Base-by-base conservation (phyloP, 1,139 yeast species). In the Protomyces macrosporus region DNA sequence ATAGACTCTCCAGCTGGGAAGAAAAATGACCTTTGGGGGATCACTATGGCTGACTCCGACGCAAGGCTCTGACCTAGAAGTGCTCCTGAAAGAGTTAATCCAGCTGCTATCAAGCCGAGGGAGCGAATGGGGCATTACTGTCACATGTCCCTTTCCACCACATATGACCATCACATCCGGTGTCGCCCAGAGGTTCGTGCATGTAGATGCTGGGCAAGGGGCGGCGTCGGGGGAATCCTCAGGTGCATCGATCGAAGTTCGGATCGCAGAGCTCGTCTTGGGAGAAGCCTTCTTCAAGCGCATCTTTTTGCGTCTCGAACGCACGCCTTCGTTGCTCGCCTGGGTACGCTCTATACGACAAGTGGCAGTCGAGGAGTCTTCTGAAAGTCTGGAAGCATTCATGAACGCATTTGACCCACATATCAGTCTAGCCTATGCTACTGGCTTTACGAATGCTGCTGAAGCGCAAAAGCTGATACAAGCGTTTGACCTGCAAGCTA, bases 151-250 rank as follows among this genome's bases (percentile, higher is more conserved):
- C 14, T 58, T 58, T 30, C 36, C 50, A 5, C 62, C 62, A 6
- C 62, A 58, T n/a, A 58, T 58, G 62, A 58, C 62, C 55, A 58
- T 58, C 36, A 58, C 62, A 4, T 58, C 62, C 12, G 35, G 45
- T 23, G 53, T 58, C 52, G 32, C 55, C 12, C 52, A 51, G 14
- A 37, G 39, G 14, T 52, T 58, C 37, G 37, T 58, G 35, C 32
- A 51, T 6, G n/a, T 56, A 32, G 42, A 52, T 16, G 14, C 16
- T 40, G n/a, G 50, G 34, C 30, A 37, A 37, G 55, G 56, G 39
- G n/a, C 45, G 39, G 53, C 34, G 33, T 10, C 30, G 52, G 52
- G 45, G 48, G 56, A 3, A 51, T 58, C 14, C 40, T 51, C 39
- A 52, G 51, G 12, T 32, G 62, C 23, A 33, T 58, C 14, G 56